Evolutionary conservation across 352 stramenopile species (phyloP).

Genomic region (Thalassiosira livingstoniorum): DNA sequence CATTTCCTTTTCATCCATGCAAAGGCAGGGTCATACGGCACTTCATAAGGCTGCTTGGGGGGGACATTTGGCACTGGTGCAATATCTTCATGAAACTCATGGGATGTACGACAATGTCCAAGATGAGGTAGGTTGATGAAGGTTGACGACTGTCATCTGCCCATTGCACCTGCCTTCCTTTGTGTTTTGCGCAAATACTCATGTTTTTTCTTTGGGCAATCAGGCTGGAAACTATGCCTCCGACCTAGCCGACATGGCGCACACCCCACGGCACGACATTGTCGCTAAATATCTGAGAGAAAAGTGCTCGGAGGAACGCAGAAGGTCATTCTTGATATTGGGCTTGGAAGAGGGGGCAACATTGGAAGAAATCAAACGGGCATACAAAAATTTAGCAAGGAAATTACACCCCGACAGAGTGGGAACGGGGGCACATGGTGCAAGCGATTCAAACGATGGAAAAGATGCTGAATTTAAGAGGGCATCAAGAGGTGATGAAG

Average conservation of each 20-base stretch:
- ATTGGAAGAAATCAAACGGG: constrained; percentile 39
- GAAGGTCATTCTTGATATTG: constrained; percentile 65
- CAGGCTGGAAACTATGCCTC: constrained; percentile 82
- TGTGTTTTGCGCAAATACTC: no score
- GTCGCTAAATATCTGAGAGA: constrained; percentile 70
- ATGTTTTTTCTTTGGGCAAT: no score
- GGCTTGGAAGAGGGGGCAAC: constrained; percentile 54
- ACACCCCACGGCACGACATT: constrained; percentile 46
- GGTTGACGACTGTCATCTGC: no score
- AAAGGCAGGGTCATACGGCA: constrained; percentile 71
- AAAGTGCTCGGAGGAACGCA: constrained; percentile 61
- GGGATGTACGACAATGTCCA: constrained; percentile 70
- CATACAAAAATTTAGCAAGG: constrained; percentile 61
- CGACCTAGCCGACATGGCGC: constrained; percentile 80
- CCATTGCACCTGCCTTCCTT: no score
- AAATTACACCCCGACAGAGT: constrained; percentile 59
- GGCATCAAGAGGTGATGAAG: neutral
- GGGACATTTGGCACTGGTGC: constrained; percentile 70
- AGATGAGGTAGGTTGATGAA: no score
- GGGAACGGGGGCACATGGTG: neutral
- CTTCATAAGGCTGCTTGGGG: constrained; percentile 84
- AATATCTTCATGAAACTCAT: constrained; percentile 74
- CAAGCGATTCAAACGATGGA: constrained; percentile 40
- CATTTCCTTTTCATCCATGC: constrained; percentile 58
- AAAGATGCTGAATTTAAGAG: constrained; percentile 17